Evolutionary conservation across 148 eudicot genomes (phyloP).

Genomic region (Spergularia bocconei): DNA sequence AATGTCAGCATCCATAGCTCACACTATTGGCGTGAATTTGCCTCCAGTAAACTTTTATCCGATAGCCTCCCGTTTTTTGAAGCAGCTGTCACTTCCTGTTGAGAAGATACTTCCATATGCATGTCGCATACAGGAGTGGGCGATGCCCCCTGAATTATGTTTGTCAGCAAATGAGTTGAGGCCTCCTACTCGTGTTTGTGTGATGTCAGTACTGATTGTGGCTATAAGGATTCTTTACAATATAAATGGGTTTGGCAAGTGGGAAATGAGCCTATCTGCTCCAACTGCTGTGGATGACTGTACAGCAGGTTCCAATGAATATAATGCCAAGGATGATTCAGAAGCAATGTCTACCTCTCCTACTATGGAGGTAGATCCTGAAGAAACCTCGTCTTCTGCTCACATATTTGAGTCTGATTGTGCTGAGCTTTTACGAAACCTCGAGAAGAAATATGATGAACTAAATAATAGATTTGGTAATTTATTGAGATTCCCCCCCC

Average conservation of each 20-base stretch:
- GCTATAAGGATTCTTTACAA: constrained; percentile 66
- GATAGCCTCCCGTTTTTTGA: constrained; percentile 63
- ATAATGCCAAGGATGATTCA: constrained; percentile 16
- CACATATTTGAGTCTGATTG: constrained; percentile 45
- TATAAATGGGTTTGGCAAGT: constrained; percentile 79
- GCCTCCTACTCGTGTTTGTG: constrained; percentile 73
- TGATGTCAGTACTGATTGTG: constrained; percentile 78
- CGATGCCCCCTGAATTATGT: constrained; percentile 77
- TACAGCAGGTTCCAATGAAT: constrained; percentile 15
- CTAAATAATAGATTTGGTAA: constrained; percentile 52
- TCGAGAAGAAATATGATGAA: constrained; percentile 49
- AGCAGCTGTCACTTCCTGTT: constrained; percentile 55
- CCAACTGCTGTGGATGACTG: constrained; percentile 13
- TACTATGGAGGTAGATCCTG: constrained; percentile 23
- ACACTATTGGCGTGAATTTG: constrained; percentile 51
- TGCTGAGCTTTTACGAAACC: constrained; percentile 48
- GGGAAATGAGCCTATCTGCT: constrained; percentile 66
- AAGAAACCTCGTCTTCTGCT: constrained; percentile 14
- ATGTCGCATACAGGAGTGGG: constrained; percentile 73
- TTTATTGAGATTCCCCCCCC: neutral
- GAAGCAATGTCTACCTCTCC: constrained; percentile 19
- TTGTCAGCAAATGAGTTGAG: constrained; percentile 57
- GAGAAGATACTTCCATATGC: constrained; percentile 63
- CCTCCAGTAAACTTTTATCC: constrained; percentile 80
- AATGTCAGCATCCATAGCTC: constrained; percentile 66